These are phyloP conservation scores for Megacollybia marginata DNA, from an alignment of 768 basidiomycete species.

Conservation along the genomic window DNA sequence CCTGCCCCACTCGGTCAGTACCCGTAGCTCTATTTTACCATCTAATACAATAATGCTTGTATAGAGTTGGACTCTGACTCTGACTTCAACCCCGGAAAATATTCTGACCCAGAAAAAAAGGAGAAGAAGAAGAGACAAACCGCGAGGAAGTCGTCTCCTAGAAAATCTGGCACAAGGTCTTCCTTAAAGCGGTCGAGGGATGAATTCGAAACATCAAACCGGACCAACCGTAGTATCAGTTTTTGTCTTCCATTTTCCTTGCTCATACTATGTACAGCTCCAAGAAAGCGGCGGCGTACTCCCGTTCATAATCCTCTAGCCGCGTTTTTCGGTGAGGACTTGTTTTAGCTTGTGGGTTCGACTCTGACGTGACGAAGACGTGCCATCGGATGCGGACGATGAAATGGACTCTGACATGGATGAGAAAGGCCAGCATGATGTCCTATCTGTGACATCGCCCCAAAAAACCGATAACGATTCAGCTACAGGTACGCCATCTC, in stretches of 20 bases:
- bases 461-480: too few species aligned
- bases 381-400: too few species aligned
- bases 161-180: background rate
- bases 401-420: too few species aligned
- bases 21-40: too few species aligned
- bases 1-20: too few species aligned
- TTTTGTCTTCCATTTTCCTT: background rate
- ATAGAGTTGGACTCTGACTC: conserved; percentile 41
- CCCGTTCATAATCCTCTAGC: background rate
- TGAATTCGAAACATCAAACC: background rate
- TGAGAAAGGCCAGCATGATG: too few species aligned
- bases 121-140: conserved; percentile 15
- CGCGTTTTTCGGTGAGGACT: background rate
- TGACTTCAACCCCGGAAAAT: conserved; percentile 35
- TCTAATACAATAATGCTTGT: background rate
- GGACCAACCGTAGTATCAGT: background rate
- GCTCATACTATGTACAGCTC: background rate
- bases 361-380: too few species aligned
- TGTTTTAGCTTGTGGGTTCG: too few species aligned
- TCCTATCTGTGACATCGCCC: too few species aligned
- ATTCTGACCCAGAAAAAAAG: conserved; percentile 23
- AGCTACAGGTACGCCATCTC: too few species aligned
- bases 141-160: conserved; percentile 2
- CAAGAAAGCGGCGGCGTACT: background rate
- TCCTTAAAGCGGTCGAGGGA: background rate